Conservation (phyloP, 2,329 filamentous ascomycete genomes). For the Penicillium polonicum region DNA sequence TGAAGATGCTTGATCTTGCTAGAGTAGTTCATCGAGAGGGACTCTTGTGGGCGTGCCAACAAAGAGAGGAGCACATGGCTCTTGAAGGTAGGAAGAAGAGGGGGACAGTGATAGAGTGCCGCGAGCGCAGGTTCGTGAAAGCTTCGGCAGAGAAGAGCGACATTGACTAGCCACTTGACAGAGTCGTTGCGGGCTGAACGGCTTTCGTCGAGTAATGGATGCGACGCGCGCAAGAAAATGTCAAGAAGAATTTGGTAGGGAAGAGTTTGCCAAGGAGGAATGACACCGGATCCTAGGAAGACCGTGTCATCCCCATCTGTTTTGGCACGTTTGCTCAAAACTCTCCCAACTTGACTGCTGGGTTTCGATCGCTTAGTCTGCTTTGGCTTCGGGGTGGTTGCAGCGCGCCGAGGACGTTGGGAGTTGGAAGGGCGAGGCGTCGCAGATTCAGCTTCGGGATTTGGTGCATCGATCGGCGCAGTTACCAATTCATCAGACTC, state of each 20-base stretch:
- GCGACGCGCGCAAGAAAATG: slow-evolving; percentile 67
- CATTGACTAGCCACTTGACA: slow-evolving; percentile 61
- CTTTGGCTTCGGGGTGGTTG: slow-evolving; percentile 3
- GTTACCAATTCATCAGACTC: slow-evolving; percentile 12
- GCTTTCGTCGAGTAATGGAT: slow-evolving; percentile 52
- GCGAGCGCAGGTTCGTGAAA: slow-evolving; percentile 73
- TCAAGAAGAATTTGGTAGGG: slow-evolving; percentile 68
- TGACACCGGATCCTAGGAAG: slow-evolving; percentile 33
- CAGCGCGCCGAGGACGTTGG: slow-evolving; percentile 13
- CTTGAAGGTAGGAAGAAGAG: slow-evolving; percentile 56
- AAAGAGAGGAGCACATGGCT: slow-evolving; percentile 52
- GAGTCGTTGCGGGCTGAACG: slow-evolving; percentile 25
- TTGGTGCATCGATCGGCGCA: slow-evolving; percentile 12
- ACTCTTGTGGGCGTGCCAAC: slow-evolving; percentile 54
- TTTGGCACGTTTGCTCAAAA: slow-evolving; percentile 30
- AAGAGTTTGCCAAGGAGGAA: slow-evolving; percentile 60
- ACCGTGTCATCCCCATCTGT: slow-evolving; percentile 16
- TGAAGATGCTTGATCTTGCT: slow-evolving; percentile 69
- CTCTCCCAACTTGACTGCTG: slow-evolving; percentile 11
- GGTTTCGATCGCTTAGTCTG: slow-evolving; percentile 17
- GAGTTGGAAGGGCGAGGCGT: slow-evolving; percentile 6
- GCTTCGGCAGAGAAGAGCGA: slow-evolving; percentile 60
- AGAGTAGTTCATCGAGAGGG: slow-evolving; percentile 62
- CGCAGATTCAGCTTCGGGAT: not conserved
- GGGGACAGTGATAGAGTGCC: slow-evolving; percentile 68